A percentile compares a stretch with the other conserved stretches of the same genome.
phyloP scores from a whole-genome alignment of 352 stramenopile species.

The Phytopythium cucurbitacearum region DNA sequence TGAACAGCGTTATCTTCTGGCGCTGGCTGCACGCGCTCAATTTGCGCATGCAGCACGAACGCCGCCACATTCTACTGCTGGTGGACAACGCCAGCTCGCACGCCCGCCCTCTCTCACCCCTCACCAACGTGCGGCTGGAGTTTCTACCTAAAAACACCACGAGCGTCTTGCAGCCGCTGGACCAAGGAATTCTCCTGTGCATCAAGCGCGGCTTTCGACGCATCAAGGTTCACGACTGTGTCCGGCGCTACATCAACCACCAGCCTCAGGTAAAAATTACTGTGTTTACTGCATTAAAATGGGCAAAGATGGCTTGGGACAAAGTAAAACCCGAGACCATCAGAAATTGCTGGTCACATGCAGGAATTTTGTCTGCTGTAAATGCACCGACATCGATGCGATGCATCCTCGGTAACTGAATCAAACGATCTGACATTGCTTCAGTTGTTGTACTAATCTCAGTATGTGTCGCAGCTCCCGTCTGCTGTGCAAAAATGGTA shows the following conservation, averaged over 20 bases:
- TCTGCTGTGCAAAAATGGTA: no score
- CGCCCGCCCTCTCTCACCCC: slow-evolving; percentile 9
- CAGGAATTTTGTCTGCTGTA: no score
- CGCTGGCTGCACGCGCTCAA: slow-evolving; percentile 27
- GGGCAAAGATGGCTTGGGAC: not conserved
- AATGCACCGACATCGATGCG: no score
- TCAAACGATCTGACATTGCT: no score
- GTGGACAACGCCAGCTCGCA: slow-evolving; percentile 23
- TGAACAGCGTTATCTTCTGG: slow-evolving; percentile 26
- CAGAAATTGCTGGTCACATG: not conserved
- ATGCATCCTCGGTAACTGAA: no score
- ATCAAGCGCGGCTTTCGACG: not conserved
- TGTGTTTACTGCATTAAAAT: not conserved
- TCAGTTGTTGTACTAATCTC: no score
- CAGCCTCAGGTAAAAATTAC: not conserved
- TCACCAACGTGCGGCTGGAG: slow-evolving; percentile 21
- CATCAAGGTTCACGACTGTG: not conserved
- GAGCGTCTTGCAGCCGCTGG: slow-evolving; percentile 16
- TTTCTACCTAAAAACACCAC: slow-evolving; percentile 13
- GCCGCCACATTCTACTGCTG: slow-evolving; percentile 20
- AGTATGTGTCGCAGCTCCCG: no score
- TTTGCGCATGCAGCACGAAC: slow-evolving; percentile 11
- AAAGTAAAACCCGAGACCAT: not conserved
- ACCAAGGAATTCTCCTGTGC: slow-evolving; percentile 13
- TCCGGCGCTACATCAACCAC: not conserved